phyloP scores from a whole-genome alignment of 345 rosid genomes.

The Mangifera indica region DNA sequence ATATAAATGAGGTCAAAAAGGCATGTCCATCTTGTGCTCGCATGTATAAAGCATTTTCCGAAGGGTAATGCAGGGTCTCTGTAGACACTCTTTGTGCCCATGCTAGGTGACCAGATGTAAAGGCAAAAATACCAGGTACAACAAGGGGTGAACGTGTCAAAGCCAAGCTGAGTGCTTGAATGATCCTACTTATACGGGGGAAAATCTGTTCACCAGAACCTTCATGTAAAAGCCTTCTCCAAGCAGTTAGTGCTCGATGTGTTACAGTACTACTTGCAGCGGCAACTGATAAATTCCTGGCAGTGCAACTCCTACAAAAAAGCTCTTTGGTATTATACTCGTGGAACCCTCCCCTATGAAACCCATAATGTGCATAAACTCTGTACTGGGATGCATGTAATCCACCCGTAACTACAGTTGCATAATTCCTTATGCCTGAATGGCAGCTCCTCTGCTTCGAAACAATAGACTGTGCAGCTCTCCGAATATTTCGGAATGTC shows the following conservation, averaged over 20 bases:
- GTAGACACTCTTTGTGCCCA: slow-evolving; percentile 52
- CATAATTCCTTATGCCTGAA: slow-evolving; percentile 38
- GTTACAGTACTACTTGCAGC: slow-evolving; percentile 39
- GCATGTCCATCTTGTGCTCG: slow-evolving; percentile 65
- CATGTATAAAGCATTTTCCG: slow-evolving; percentile 48
- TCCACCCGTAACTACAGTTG: slow-evolving; percentile 37
- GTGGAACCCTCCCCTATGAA: slow-evolving; percentile 29
- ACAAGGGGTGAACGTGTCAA: slow-evolving; percentile 61
- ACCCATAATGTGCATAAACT: slow-evolving; percentile 31
- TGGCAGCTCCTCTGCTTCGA: slow-evolving; percentile 24
- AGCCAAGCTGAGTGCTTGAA: slow-evolving; percentile 79
- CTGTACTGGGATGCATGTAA: slow-evolving; percentile 40
- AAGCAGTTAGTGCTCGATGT: slow-evolving; percentile 56
- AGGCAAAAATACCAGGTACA: slow-evolving; percentile 59
- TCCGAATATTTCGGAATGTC: slow-evolving; percentile 40
- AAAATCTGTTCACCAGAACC: slow-evolving; percentile 32
- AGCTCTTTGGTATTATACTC: slow-evolving; percentile 33
- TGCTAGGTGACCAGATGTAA: slow-evolving; percentile 54
- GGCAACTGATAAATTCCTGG: slow-evolving; percentile 43
- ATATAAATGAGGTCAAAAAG: slow-evolving; percentile 44
- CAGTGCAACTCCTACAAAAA: slow-evolving; percentile 17
- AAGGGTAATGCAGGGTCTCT: slow-evolving; percentile 44
- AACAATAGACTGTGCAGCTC: slow-evolving; percentile 31
- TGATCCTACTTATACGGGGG: slow-evolving; percentile 48
- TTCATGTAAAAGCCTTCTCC: slow-evolving; percentile 51